Evolutionary conservation across 495 filamentous ascomycete species (phyloP), one percentile per base, ranked within the genome.

Genomic region (Immersiella caudata): DNA sequence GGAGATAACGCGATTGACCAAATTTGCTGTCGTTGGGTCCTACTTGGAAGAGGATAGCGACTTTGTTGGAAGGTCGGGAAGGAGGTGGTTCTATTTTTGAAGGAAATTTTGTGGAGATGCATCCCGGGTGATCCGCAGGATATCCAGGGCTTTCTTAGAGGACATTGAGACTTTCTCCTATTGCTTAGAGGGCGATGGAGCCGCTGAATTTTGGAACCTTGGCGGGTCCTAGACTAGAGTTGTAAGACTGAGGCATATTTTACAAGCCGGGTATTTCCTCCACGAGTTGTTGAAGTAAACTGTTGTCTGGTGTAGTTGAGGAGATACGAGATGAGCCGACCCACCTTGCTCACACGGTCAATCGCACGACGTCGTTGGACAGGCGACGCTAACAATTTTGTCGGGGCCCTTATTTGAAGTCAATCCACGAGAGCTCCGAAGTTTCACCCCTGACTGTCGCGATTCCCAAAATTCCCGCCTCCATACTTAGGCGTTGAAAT

Each of bases 341-440:
- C 46, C 46, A 54, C 59, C 29, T 22, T 59, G n/a, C 26, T 59
- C 16, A 21, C 14, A 26, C 20, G 57, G 57, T 33, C 24, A 59
- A 33, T 7, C 12, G 56, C 26, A 63, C 40, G 18, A 63, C 61
- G 46, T 52, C 61, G 61, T 63, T 63, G 61, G 46, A 63, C 61
- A 0, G 46, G 20, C 25, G 61, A 54, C 61, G 49, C 61, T 63
- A 63, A 27, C 61, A 63, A 52, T 63, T 63, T 63, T n/a, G 0
- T 27, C 6, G 11, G 5, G 21, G 12, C 12, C 1, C 24, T 25
- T 25, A 22, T 20, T 25, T 29, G 21, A 63, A 51, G 51, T 20
- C 61, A 33, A 51, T 20, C 46, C 29, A 8, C 33, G 26, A 25
- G 40, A 65, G 51, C 54, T 58, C 62, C 54, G n/a, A 49, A 49